Conservation (phyloP, 2,329 filamentous ascomycete genomes). For the Clonostachys chloroleuca region DNA sequence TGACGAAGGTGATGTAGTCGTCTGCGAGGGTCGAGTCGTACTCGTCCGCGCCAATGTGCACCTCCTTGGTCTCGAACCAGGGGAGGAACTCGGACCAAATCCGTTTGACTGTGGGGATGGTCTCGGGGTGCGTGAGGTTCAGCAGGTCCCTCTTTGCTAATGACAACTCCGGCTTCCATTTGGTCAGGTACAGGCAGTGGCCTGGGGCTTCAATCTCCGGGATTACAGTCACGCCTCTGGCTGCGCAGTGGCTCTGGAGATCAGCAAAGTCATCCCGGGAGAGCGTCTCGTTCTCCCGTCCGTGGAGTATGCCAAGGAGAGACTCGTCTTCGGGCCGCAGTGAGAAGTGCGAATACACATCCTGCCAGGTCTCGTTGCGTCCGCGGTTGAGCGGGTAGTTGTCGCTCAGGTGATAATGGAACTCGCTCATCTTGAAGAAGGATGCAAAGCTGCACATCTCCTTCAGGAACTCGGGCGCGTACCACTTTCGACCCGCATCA, state of each 20-base stretch:
- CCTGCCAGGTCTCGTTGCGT: conserved; percentile 35
- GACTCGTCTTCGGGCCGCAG: conserved; percentile 22
- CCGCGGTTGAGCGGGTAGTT: conserved; percentile 42
- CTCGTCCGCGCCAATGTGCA: conserved; percentile 52
- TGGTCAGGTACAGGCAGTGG: conserved; percentile 45
- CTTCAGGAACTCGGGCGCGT: conserved; percentile 24
- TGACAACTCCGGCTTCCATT: conserved; percentile 50
- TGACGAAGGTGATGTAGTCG: conserved; percentile 43
- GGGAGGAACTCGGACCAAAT: conserved; percentile 49
- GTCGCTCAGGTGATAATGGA: conserved; percentile 44
- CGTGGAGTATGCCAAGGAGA: conserved; percentile 10
- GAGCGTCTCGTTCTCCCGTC: conserved; percentile 14
- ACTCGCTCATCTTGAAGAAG: conserved; percentile 43
- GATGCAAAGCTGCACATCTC: conserved; percentile 37
- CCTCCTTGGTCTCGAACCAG: conserved; percentile 50
- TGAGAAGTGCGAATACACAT: conserved; percentile 39
- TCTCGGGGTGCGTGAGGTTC: conserved; percentile 36
- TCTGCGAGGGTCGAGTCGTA: conserved; percentile 37
- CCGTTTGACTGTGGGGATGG: conserved; percentile 42
- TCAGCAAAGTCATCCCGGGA: conserved; percentile 33
- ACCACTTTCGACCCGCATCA: conserved; percentile 15
- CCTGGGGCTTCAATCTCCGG: conserved; percentile 52
- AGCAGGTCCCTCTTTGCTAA: conserved; percentile 39
- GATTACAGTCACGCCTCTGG: conserved; percentile 45
- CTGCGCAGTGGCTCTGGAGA: conserved; percentile 42